A percentile compares a stretch with the other conserved stretches of the same genome.
These are phyloP conservation scores for Crithidia brevicula DNA, from an alignment of 208 protist species.

Conservation along the genomic window DNA sequence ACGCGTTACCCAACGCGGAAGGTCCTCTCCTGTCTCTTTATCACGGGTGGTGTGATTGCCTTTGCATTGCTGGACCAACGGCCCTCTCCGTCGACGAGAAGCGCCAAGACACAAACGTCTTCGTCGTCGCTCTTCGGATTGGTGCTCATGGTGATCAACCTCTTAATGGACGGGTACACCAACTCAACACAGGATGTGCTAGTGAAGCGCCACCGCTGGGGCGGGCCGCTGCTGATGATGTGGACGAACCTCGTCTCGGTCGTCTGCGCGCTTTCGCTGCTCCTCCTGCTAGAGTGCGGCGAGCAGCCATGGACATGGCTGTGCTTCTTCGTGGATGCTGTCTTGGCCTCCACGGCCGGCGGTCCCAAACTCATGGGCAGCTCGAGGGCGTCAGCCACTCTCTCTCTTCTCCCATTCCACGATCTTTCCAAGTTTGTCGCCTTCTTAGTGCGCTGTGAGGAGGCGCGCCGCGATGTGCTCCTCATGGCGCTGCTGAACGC, in stretches of 20 bases:
- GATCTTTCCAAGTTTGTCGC: conserved; percentile 50
- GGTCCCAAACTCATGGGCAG: not conserved
- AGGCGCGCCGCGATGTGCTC: conserved; percentile 60
- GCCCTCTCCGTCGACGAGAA: not conserved
- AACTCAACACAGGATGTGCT: conserved; percentile 87
- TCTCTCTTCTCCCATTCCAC: conserved; percentile 45
- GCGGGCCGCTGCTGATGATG: conserved; percentile 70
- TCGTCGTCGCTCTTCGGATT: conserved; percentile 45
- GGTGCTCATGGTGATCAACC: conserved; percentile 55
- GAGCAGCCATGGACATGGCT: conserved; percentile 36
- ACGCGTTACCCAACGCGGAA: conserved; percentile 67
- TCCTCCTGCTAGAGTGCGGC: conserved; percentile 43
- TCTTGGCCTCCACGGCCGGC: not conserved
- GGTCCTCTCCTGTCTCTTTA: conserved; percentile 54
- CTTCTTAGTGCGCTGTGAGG: conserved; percentile 61
- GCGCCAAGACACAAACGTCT: conserved; percentile 7
- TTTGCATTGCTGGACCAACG: conserved; percentile 66
- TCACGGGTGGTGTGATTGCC: conserved; percentile 62
- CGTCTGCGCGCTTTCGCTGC: conserved; percentile 37
- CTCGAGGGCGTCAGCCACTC: not conserved
- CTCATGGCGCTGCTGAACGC: conserved; percentile 74
- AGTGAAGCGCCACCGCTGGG: conserved; percentile 61
- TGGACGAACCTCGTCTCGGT: conserved; percentile 53
- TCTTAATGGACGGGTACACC: conserved; percentile 82
- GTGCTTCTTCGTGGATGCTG: conserved; percentile 3